Evolutionary conservation across 805 yeast genomes (phyloP).

Genomic region (Cyberlindnera meyerae): DNA sequence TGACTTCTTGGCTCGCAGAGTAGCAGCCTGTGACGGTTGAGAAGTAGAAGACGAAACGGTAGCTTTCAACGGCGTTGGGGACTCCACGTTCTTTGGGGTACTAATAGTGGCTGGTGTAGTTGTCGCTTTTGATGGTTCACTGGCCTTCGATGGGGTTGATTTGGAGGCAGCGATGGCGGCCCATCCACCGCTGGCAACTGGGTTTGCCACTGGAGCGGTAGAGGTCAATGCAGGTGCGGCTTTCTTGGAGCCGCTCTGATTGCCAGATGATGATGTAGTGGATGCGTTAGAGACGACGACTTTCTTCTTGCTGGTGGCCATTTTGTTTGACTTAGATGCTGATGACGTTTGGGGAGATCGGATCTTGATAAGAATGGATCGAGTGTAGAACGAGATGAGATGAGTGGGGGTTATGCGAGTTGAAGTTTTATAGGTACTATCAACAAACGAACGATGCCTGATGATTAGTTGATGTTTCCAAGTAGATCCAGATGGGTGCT

Average conservation of each 20-base stretch:
- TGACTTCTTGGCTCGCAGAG: constrained; percentile 8
- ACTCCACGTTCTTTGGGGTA: constrained; percentile 8
- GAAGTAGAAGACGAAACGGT: no score
- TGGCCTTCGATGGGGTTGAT: neutral
- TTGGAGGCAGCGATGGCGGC: constrained; percentile 18
- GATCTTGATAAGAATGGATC: no score
- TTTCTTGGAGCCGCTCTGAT: neutral
- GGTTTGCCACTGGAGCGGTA: neutral
- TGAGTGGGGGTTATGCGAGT: no score
- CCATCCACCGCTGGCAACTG: constrained; percentile 13
- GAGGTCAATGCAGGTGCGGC: neutral
- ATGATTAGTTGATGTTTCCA: no score
- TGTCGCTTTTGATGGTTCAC: neutral
- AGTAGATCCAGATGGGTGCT: no score
- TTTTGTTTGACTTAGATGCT: no score
- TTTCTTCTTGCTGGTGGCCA: constrained; percentile 4
- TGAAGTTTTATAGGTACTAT: no score
- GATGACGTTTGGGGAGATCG: no score
- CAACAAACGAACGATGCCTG: no score
- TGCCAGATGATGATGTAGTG: no score
- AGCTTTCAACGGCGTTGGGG: neutral
- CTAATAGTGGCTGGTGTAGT: neutral
- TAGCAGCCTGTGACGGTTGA: neutral
- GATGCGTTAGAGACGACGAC: no score
- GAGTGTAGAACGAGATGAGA: no score